phyloP scores from a whole-genome alignment of 1,139 yeast genomes.

The Candida sp. region DNA sequence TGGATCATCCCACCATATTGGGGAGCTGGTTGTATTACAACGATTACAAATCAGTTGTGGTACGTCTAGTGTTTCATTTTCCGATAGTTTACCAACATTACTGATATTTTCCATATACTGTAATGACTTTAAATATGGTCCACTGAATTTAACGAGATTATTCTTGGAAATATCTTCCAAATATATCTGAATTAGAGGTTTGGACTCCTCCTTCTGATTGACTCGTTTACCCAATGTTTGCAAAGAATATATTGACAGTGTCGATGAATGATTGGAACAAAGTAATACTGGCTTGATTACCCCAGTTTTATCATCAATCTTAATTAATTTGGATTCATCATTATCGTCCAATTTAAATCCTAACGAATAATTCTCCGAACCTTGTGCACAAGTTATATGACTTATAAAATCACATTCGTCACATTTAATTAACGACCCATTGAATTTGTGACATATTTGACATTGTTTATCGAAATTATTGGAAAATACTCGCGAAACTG shows the following conservation, averaged over 20 bases:
- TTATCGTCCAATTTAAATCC: constrained; percentile 40
- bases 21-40: constrained; percentile 28
- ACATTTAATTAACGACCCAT: constrained; percentile 31
- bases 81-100: constrained; percentile 5
- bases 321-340: constrained; percentile 17
- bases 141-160: constrained; percentile 14
- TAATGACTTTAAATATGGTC: constrained; percentile 31
- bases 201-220: constrained; percentile 21
- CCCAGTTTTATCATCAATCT: constrained; percentile 32
- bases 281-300: constrained; percentile 37
- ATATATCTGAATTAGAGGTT: constrained; percentile 40
- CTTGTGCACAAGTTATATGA: constrained; percentile 73
- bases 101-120: constrained; percentile 23
- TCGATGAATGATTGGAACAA: constrained; percentile 36
- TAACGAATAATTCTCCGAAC: constrained; percentile 35
- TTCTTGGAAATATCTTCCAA: constrained; percentile 37
- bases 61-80: background rate
- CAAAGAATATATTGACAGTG: background rate
- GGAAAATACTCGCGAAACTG: constrained; percentile 26
- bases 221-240: constrained; percentile 34
- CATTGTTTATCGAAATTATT: constrained; percentile 18
- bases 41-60: constrained; percentile 12
- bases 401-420: constrained; percentile 24
- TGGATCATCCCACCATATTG: constrained; percentile 35
- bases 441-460: constrained; percentile 27